Evolutionary conservation across 495 filamentous ascomycete species (phyloP).

Genomic region (Penicillium paxilli): DNA sequence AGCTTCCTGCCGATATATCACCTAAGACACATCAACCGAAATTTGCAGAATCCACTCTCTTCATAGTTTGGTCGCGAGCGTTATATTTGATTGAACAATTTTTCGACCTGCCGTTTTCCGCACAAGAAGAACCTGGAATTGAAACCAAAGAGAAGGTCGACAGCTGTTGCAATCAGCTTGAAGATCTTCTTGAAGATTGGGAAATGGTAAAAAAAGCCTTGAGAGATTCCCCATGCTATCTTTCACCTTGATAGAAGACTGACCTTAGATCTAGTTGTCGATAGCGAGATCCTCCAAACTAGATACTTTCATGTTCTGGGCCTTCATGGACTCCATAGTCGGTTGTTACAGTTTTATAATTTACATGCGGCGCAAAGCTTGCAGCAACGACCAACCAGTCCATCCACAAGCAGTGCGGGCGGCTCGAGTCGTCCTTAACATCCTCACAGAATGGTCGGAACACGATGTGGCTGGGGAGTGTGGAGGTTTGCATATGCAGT

Average conservation of each 20-base stretch:
- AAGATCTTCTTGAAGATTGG: neutral
- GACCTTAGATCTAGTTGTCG: neutral
- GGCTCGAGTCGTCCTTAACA: neutral
- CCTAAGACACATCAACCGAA: neutral
- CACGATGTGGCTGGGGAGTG: neutral
- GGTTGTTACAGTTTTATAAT: neutral
- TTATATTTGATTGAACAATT: neutral
- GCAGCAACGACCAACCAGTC: neutral
- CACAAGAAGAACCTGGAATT: neutral
- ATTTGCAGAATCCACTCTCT: neutral
- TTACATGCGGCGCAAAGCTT: neutral
- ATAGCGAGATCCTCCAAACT: neutral
- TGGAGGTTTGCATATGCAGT: neutral
- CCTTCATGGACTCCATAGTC: neutral
- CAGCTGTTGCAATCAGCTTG: neutral
- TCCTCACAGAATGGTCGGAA: neutral
- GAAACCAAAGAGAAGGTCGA: neutral
- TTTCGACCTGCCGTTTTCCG: neutral
- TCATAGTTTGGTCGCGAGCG: neutral
- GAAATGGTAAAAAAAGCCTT: neutral
- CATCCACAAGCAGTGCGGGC: neutral
- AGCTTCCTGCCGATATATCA: neutral
- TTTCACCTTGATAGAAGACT: too few species aligned
- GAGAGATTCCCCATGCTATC: too few species aligned
- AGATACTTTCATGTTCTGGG: neutral